Percentiles rank a stretch among this genome's conserved stretches.
Evolutionary conservation across 768 basidiomycete genomes (phyloP).

Genomic region (Russula lepida): DNA sequence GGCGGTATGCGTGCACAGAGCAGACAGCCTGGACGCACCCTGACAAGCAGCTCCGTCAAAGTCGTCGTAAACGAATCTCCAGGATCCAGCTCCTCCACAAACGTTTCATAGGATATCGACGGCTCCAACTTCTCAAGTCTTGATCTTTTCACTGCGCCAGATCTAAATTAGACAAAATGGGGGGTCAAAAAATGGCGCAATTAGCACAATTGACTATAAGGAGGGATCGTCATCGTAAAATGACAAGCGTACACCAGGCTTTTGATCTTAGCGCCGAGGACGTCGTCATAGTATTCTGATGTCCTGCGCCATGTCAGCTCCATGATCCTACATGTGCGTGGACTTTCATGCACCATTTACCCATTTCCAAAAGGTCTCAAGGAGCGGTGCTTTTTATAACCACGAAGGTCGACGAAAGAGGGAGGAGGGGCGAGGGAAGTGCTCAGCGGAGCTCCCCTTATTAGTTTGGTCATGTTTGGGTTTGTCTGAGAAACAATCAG

Average conservation of each 20-base stretch:
- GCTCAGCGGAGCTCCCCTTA: not conserved
- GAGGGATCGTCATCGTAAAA: constrained; percentile 4
- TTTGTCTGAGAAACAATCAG: not conserved
- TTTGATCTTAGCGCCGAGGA: constrained; percentile 67
- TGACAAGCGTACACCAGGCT: constrained; percentile 55
- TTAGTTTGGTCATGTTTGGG: constrained; percentile 8
- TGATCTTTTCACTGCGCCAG: constrained; percentile 63
- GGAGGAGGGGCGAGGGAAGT: not conserved
- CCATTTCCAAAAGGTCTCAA: constrained; percentile 36
- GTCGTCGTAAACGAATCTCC: constrained; percentile 77
- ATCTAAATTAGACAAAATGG: constrained; percentile 32
- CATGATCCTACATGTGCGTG: constrained; percentile 14
- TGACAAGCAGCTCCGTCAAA: constrained; percentile 67
- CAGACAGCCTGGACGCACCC: constrained; percentile 38
- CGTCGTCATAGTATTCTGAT: constrained; percentile 60
- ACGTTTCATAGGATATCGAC: constrained; percentile 61
- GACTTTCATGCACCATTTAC: constrained; percentile 50
- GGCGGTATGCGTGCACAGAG: not conserved
- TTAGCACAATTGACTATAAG: not conserved
- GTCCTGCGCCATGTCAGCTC: constrained; percentile 41
- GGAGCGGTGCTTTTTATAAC: too few species aligned
- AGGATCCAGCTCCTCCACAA: constrained; percentile 67
- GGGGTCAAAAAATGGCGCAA: constrained; percentile 1
- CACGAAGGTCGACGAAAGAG: not conserved
- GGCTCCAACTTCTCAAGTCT: constrained; percentile 58